Evolutionary conservation across 2,329 filamentous ascomycete species (phyloP), one percentile per base, ranked within the genome.

Genomic region (Emericellopsis atlantica): DNA sequence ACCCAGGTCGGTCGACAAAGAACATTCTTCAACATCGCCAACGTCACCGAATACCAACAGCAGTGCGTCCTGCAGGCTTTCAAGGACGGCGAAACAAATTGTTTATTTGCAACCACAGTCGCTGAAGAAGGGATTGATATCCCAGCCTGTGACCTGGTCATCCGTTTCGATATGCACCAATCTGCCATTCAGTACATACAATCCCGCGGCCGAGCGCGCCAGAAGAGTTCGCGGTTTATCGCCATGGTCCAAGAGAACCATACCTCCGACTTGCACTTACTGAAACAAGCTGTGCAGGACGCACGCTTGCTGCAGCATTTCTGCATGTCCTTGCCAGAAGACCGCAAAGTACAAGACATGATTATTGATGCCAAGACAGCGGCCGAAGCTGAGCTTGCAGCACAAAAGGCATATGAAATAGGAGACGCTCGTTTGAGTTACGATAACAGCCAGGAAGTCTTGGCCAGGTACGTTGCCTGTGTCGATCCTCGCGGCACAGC

Each of bases 231-330:
- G 1, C 61, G 56, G 38, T 61, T 77, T 15, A 51, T 72, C 11
- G 85, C 84, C 51, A 89, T 98, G 84, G 56, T 86, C 3, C 89
- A 96, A 54, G 54, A 60, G 2, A 73, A 71, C 7, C 95, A 95
- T 50, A 47, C 57, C 11, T 62, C 65, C 0, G 83, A 94, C 39
- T 49, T 56, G 2, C 59, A 69, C 32, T 64, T 66, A n/a, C 54
- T 85, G 2, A 57, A 66, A 9, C 74, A 84, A 47, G 76, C 79
- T 31, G 68, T 71, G 15, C 60, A 71, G 18, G 72, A 81, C 44
- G 77, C 84, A 53, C 56, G 60, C 31, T 60, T 72, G 2, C 76
- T 98, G 63, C 75, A 79, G n/a, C 60, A 65, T 0, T 95, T 95
- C 52, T 95, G 89, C 57, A 65, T 74, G 32, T 65, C 72, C 1